phyloP scores from a whole-genome alignment of 345 rosid species.

The Eucalyptus curtisii region DNA sequence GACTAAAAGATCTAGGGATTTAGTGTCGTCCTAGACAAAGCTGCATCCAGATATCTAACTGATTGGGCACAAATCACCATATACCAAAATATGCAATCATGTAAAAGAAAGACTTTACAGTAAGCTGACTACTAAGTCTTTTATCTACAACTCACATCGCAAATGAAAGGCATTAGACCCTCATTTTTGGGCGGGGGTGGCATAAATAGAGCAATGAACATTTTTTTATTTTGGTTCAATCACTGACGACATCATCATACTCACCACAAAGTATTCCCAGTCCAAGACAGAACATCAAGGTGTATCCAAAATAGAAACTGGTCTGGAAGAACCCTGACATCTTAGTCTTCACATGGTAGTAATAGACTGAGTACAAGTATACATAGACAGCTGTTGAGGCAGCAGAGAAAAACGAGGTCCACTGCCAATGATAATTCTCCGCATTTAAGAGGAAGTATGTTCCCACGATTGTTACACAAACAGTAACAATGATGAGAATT shows the following conservation, averaged over 20 bases:
- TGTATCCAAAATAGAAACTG: constrained; percentile 94
- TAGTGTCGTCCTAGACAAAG: neutral
- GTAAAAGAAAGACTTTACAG: neutral
- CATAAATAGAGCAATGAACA: neutral
- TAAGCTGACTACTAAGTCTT: neutral
- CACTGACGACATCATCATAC: constrained; percentile 1
- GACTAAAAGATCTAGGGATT: neutral
- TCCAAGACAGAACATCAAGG: constrained; percentile 93
- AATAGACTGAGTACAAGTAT: constrained; percentile 81
- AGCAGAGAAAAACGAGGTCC: constrained; percentile 94
- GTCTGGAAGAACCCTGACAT: constrained; percentile 98
- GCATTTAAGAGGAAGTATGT: constrained; percentile 90
- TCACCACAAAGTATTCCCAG: constrained; percentile 90
- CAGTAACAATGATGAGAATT: constrained; percentile 78
- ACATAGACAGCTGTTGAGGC: constrained; percentile 93
- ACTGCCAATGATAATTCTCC: constrained; percentile 97
- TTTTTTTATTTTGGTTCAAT: neutral
- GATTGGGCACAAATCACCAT: neutral
- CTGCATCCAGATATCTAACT: neutral
- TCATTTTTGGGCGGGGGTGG: neutral
- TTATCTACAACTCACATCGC: neutral
- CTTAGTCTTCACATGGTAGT: constrained; percentile 86
- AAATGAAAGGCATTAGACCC: neutral
- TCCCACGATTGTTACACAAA: constrained; percentile 90
- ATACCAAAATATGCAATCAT: neutral